Base-by-base conservation (phyloP, 129 eudicot species). In the Helichrysum umbraculigerum region DNA sequence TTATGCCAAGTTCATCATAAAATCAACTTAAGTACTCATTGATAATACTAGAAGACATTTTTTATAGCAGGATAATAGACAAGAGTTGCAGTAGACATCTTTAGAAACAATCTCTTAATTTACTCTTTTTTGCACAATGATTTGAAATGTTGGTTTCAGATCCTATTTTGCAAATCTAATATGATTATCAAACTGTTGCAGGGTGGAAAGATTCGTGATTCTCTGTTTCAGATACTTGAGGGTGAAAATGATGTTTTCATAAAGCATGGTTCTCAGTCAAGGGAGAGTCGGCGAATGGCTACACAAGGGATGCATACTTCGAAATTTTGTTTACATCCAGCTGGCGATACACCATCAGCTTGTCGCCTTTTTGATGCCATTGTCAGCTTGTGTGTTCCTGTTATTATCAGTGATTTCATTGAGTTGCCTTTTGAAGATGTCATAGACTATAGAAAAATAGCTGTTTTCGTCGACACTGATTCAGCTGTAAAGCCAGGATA, bases 261-360 rank as follows among this genome's bases (percentile, higher is more conserved):
- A 70, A 94, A 94, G 76, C 98, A 94, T 37, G 98, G 98, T 20
- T 85, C 98, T 69, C 97, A 94, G 69, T 94, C 98, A 7, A 85
- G 98, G 74, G 97, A 87, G 87, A 94, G 96, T 78, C 92, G 98
- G 3, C 92, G 98, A 70, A 84, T 83, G 80, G 98, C 98, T 73
- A 68, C 97, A 20, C 95, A 86, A 74, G 98, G 98, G 75, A 94
- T 94, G 98, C 98, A 94, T 79, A 85, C 86, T 14, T 94, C 98
- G 22, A 94, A 83, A 62, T 94, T 94, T 71, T 94, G 98, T 83
- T 83, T 94, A 71, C 98, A 94, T 91, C 98, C 97, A 19, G 98
- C 98, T 84, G 98, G 98, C 7, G 98, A 94, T 83, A 94, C 98
- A 63, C 98, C 98, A 33, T 94, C 98, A 16, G 98, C 97, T 15